These are phyloP conservation scores for Endogone sp. DNA, from an alignment of 192 early-diverging fungal genomes.

Conservation along the genomic window DNA sequence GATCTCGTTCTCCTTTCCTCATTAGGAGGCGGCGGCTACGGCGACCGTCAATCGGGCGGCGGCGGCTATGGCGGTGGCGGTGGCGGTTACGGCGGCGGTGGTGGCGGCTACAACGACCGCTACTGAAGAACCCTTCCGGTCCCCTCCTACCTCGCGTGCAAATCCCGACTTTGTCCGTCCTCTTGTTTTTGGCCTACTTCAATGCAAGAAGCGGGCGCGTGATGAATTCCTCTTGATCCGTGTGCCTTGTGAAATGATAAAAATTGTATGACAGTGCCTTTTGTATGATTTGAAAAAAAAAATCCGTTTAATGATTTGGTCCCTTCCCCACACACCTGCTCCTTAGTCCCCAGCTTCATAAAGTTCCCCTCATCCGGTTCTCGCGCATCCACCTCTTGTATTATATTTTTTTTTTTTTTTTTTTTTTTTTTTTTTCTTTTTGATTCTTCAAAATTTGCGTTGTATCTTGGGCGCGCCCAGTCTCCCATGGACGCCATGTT, in stretches of 20 bases:
- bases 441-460: no score
- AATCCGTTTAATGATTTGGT: no score
- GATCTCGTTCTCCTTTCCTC: no score
- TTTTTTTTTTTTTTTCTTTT: not conserved
- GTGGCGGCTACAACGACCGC: slow-evolving; percentile 25
- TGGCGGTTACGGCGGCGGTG: slow-evolving; percentile 29
- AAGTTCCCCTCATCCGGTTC: not conserved
- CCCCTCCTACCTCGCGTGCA: no score
- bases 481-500: no score
- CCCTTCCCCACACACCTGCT: no score
- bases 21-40: slow-evolving; percentile 3
- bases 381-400: not conserved
- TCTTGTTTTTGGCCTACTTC: not conserved
- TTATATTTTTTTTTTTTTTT: not conserved
- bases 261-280: no score
- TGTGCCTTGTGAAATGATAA: no score
- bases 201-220: not conserved
- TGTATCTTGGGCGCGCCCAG: no score
- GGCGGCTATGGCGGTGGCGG: slow-evolving; percentile 22
- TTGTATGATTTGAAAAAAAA: no score
- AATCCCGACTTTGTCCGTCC: not conserved
- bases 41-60: slow-evolving; percentile 28
- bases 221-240: not conserved
- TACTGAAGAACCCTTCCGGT: slow-evolving; percentile 6
- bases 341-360: no score